These are phyloP conservation scores for Mucor saturninus DNA, from an alignment of 371 early-diverging fungal species.

Conservation along the genomic window DNA sequence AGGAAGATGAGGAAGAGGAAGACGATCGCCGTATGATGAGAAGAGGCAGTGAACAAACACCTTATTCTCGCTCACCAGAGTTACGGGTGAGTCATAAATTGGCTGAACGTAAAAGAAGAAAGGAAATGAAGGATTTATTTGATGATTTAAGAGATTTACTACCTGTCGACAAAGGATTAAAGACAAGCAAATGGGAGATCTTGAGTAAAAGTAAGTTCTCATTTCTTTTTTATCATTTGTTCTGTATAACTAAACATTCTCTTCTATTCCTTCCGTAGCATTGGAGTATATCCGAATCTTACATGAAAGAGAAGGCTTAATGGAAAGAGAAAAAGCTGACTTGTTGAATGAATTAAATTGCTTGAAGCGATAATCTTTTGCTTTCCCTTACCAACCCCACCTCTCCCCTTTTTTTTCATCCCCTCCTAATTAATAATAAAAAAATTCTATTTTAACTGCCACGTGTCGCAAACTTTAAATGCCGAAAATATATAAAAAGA, in stretches of 20 bases:
- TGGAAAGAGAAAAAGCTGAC: conserved; percentile 28
- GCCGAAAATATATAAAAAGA: no score
- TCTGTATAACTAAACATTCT: no score
- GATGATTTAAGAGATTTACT: conserved; percentile 71
- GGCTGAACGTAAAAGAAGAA: conserved; percentile 78
- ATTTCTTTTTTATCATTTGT: not conserved
- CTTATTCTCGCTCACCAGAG: conserved; percentile 66
- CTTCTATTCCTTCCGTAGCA: conserved; percentile 11
- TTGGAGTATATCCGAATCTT: conserved; percentile 27
- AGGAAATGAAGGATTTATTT: conserved; percentile 83
- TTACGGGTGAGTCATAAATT: conserved; percentile 72
- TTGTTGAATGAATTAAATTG: conserved; percentile 24
- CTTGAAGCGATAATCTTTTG: conserved; percentile 10
- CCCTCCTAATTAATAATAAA: no score
- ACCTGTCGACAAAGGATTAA: conserved; percentile 68
- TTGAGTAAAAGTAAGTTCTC: conserved; percentile 64
- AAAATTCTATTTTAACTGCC: no score
- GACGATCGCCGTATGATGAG: not conserved
- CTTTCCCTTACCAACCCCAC: no score
- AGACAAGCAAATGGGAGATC: conserved; percentile 82
- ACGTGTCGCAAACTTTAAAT: no score
- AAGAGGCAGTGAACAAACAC: conserved; percentile 37
- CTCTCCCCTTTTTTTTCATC: no score
- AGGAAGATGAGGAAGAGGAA: conserved; percentile 3
- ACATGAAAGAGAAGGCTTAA: conserved; percentile 22